phyloP scores from a whole-genome alignment of 2,329 filamentous ascomycete species.

The Aspergillus caelatus region DNA sequence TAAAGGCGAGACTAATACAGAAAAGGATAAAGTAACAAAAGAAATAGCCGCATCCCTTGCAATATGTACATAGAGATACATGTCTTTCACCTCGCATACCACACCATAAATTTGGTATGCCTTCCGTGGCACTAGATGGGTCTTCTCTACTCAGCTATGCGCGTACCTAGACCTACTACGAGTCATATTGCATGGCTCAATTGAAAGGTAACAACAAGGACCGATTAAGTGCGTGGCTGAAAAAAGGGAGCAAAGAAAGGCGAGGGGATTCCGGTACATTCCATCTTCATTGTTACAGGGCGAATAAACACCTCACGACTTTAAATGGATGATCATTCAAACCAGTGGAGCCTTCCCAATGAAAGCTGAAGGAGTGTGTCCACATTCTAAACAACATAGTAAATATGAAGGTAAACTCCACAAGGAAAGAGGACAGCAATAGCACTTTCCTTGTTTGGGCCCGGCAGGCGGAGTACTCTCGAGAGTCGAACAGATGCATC shows the following conservation, averaged over 20 bases:
- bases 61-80: background rate
- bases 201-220: no score
- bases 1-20: background rate
- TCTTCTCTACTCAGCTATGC: background rate
- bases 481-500: no score
- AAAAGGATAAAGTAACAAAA: background rate
- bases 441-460: no score
- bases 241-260: background rate
- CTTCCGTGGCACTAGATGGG: no score
- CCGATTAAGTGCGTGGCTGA: background rate
- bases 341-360: constrained; percentile 1
- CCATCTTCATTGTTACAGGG: background rate
- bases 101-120: background rate
- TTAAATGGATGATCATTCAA: background rate
- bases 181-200: background rate
- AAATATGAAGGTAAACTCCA: background rate
- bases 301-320: background rate
- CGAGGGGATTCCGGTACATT: background rate
- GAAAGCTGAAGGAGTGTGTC: background rate
- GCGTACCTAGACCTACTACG: background rate
- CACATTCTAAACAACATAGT: background rate
- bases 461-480: no score
- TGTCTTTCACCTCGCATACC: background rate
- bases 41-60: no score
- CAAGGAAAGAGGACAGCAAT: background rate